Base-by-base conservation (phyloP, 768 basidiomycete species). In the Rhizopogon vesiculosus region DNA sequence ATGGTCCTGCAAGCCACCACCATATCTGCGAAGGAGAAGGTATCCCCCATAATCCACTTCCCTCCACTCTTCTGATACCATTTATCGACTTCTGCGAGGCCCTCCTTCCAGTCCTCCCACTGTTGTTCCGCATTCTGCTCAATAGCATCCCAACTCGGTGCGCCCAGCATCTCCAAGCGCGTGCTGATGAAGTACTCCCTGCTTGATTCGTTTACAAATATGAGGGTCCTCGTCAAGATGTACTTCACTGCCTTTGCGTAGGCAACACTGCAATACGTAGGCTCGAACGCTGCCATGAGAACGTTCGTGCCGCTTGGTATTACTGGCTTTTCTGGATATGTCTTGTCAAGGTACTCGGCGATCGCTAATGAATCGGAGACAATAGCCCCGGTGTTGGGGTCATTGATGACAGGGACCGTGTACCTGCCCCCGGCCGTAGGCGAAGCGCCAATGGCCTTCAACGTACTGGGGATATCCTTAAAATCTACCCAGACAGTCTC, bases 401-500 rank as follows among this genome's bases (percentile, higher is more conserved):
- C 56, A 29, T 45, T 33, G 28, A 57, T 41, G 13, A 57, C 56
- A 1, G 56, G 56, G n/a, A 57, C 19, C 44, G 56, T 57, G 44
- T 57, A 55, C 15, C 33, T 49, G 19, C 15, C 46, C 12, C 46
- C 46, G 8, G 35, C 46, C 8, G 46, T 49, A 22, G 46, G 19
- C 19, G 46, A 49, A 22, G 46, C 58, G 74, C 75, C 74, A 19
- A 77, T 56, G 49, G 74, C 64, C 58, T 71, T 70, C 54, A 66
- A 66, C 19, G 70, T 50, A 0, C 55, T 22, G 31, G 69, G 71
- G 55, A 82, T 74, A 52, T 81, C 77, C 9, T 74, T 75, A 56
- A 74, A 78, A 55, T 82, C 79, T 48, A 82, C 63, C 75, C 76
- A 80, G 43, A 75, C 70, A 9, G 79, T 81, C 59, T 69, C 72